Base-by-base conservation (phyloP, 352 stramenopile species). In the Pythium apleroticum region DNA sequence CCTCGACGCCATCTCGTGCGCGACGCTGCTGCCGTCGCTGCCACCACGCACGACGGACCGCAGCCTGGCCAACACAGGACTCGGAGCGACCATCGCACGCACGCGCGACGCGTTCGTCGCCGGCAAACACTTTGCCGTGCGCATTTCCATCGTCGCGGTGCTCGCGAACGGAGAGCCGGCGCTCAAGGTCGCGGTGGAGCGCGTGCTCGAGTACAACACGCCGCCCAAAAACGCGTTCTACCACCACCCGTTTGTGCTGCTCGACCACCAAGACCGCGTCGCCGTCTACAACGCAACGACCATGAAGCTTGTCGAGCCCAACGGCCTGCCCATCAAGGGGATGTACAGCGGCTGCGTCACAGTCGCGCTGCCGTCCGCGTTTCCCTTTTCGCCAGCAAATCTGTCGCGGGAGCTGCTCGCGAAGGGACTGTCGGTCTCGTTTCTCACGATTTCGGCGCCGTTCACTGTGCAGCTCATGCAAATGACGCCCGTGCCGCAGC, bases 231-330 rank as follows among this genome's bases (percentile, higher is more conserved):
- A 54, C 1, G 80, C 65, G 0, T 80, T 73, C 56, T 85, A 78
- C 63, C 84, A 93, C 65, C 78, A 90, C 22, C 86, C 84, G 12
- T 88, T 89, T 54, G 50, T 95, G 45, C 57, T 95, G 31, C 61
- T 93, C 6, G 76, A 90, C 24, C 73, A 85, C 35, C 53, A 66
- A 24, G 84, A 93, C 46, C 63, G 74, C 37, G 43, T 93, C 41
- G 68, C 72, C 0, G 86, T 91, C 49, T 82, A 91, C 66, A 90
- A 86, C 48, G 71, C 88, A 24, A 81, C 68, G 10, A 80, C 81
- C 3, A 77, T 91, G 69, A 69, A 75, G 20, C 28, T 76, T 9
- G 63, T 89, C 12, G 80, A 93, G 35, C 35, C 35, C 56, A 78
- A 17, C 24, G 43, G n/a, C 8, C 53, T 93, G 4, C 63, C 80